Percentiles rank a stretch among this genome's conserved stretches.
Conservation (phyloP, 129 eudicot genomes). For the Dittrichia graveolens region DNA sequence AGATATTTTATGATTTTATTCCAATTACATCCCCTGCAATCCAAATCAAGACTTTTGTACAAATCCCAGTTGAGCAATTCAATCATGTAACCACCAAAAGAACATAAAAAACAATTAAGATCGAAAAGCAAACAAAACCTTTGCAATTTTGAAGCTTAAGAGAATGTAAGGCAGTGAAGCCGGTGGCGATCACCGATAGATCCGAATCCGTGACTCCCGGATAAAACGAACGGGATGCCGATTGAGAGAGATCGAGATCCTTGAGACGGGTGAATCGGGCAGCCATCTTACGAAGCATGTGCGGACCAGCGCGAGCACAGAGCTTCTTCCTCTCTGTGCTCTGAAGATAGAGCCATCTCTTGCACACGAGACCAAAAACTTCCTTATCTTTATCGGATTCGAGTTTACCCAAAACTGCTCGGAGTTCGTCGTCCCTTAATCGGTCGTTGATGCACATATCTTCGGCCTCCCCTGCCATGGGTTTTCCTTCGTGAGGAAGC, state of each 20-base stretch:
- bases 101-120: not conserved
- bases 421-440: constrained; percentile 80
- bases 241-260: constrained; percentile 85
- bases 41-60: not conserved
- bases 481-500: not conserved
- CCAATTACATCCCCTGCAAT: constrained; percentile 3
- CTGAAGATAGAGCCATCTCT: constrained; percentile 84
- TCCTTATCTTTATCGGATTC: constrained; percentile 78
- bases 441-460: constrained; percentile 49
- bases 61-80: not conserved
- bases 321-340: constrained; percentile 83
- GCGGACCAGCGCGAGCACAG: constrained; percentile 93
- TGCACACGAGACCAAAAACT: constrained; percentile 84
- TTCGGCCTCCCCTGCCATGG: not conserved
- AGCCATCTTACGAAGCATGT: constrained; percentile 82
- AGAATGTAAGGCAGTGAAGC: constrained; percentile 58
- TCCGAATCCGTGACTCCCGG: constrained; percentile 94
- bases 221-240: constrained; percentile 68
- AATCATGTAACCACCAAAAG: not conserved
- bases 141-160: constrained; percentile 72
- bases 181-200: constrained; percentile 68
- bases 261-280: constrained; percentile 70
- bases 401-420: constrained; percentile 49
- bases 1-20: not conserved
- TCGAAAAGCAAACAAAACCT: constrained; percentile 44